Conservation (phyloP, 2,329 filamentous ascomycete species). For the Neofusicoccum umdonicola region DNA sequence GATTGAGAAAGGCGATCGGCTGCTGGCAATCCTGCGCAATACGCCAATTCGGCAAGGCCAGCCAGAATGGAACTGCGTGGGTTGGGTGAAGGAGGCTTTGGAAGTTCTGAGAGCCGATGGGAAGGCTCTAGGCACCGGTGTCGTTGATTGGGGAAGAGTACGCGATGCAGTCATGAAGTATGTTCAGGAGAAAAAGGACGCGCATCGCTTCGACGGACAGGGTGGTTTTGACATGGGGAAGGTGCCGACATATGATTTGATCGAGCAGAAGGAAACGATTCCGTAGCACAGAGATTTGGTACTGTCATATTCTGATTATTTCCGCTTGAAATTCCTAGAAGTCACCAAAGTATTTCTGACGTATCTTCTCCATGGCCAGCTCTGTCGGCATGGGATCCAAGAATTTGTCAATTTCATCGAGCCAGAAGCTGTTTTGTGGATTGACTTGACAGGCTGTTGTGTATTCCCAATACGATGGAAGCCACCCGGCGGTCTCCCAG, state of each 20-base stretch:
- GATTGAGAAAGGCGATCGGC: too few relatives aligned
- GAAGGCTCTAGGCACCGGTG: too few relatives aligned
- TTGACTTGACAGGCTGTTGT: conserved; percentile 43
- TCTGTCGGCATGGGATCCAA: conserved; percentile 38
- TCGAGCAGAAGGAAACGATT: conserved; percentile 18
- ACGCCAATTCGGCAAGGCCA: too few relatives aligned
- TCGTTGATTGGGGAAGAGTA: too few relatives aligned
- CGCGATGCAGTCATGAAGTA: too few relatives aligned
- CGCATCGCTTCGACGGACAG: too few relatives aligned
- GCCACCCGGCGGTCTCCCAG: conserved; percentile 51
- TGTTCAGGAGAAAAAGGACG: too few relatives aligned
- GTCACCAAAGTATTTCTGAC: conserved; percentile 20
- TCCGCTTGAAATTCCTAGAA: not conserved
- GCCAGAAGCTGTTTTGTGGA: conserved; percentile 39
- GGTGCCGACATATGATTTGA: conserved; percentile 38
- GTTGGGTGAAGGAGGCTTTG: too few relatives aligned
- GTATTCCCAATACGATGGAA: conserved; percentile 50
- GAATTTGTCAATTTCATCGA: conserved; percentile 33
- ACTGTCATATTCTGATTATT: too few relatives aligned
- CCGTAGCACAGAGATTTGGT: not conserved
- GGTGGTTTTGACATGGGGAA: conserved; percentile 24
- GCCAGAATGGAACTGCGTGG: too few relatives aligned
- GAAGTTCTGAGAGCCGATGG: too few relatives aligned
- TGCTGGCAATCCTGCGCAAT: too few relatives aligned
- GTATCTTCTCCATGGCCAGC: conserved; percentile 42